A percentile compares a stretch with the other conserved stretches of the same genome.
Evolutionary conservation across 2,329 filamentous ascomycete species (phyloP).

Genomic region (Pleurostoma richardsiae): DNA sequence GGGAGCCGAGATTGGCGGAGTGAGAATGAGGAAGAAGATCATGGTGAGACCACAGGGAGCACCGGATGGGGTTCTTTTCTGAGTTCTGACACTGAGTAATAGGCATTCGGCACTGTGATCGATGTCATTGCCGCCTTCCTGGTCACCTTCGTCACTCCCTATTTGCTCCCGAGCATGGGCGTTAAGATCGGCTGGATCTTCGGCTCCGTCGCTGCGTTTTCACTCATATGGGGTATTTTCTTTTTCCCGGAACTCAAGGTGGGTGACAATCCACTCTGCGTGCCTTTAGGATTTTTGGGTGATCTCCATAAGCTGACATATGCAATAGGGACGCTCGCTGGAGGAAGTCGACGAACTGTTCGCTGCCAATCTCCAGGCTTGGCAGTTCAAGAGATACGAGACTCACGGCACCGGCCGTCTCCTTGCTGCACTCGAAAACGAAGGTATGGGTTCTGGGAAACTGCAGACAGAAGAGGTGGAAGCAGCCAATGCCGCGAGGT

Average conservation of each 20-base stretch:
- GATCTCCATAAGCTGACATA: background rate
- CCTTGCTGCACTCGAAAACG: too few species aligned
- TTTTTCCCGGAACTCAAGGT: constrained; percentile 8
- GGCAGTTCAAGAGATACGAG: constrained; percentile 5
- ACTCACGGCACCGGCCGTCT: constrained; percentile 2
- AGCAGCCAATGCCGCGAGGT: too few species aligned
- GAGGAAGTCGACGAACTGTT: constrained; percentile 9
- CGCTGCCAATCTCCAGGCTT: constrained; percentile 2
- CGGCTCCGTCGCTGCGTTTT: background rate
- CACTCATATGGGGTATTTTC: constrained; percentile 4
- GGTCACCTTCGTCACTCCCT: constrained; percentile 7
- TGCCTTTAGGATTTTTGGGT: background rate
- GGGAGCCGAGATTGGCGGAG: constrained; percentile 4
- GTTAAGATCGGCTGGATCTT: constrained; percentile 5
- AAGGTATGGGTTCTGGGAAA: too few species aligned
- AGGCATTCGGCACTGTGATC: constrained; percentile 4
- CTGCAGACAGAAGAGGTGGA: too few species aligned
- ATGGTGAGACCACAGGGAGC: background rate
- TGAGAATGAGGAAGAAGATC: constrained; percentile 7
- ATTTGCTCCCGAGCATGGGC: constrained; percentile 3
- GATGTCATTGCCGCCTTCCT: constrained; percentile 7
- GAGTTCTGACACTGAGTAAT: background rate
- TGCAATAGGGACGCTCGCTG: background rate
- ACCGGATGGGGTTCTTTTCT: too few species aligned
- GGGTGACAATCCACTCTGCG: too few species aligned